Evolutionary conservation across 2,329 filamentous ascomycete species (phyloP).

Genomic region (Colletotrichum destructivum): DNA sequence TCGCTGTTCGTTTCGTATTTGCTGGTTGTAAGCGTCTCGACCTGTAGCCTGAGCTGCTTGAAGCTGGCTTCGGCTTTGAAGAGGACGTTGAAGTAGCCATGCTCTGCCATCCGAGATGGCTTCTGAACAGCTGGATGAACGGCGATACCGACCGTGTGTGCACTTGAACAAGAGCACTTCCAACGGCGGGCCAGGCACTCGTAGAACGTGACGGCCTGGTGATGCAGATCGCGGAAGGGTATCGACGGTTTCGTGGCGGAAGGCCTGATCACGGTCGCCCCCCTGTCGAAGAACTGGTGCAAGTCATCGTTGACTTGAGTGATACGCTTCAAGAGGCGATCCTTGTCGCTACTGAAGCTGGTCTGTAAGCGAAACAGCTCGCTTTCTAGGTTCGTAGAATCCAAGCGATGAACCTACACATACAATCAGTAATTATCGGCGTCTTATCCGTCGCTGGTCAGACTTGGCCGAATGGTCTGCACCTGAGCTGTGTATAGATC

Average conservation of each 20-base stretch:
- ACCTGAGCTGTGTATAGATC: no score
- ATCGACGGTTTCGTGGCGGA: neutral
- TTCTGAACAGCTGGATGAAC: neutral
- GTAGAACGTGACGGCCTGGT: constrained; percentile 5
- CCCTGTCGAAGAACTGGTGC: constrained; percentile 18
- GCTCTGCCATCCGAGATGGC: neutral
- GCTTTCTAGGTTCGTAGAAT: constrained; percentile 16
- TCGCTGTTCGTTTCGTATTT: neutral
- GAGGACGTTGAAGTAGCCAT: neutral
- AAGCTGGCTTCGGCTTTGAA: neutral
- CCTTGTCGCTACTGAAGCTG: constrained; percentile 26
- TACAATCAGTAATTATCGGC: neutral
- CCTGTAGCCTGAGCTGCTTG: neutral
- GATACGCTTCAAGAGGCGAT: constrained; percentile 6
- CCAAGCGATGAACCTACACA: constrained; percentile 1
- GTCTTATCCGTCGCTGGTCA: no score
- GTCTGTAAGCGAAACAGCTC: constrained; percentile 22
- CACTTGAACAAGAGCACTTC: constrained; percentile 11
- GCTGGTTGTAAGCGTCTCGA: neutral
- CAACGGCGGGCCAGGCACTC: constrained; percentile 15
- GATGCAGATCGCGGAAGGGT: neutral
- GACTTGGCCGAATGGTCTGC: no score
- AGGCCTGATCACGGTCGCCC: neutral
- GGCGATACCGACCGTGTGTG: constrained; percentile 18
- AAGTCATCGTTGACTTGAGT: constrained; percentile 19